Conservation (phyloP, 257 asterid species). For the Eucommia ulmoides region DNA sequence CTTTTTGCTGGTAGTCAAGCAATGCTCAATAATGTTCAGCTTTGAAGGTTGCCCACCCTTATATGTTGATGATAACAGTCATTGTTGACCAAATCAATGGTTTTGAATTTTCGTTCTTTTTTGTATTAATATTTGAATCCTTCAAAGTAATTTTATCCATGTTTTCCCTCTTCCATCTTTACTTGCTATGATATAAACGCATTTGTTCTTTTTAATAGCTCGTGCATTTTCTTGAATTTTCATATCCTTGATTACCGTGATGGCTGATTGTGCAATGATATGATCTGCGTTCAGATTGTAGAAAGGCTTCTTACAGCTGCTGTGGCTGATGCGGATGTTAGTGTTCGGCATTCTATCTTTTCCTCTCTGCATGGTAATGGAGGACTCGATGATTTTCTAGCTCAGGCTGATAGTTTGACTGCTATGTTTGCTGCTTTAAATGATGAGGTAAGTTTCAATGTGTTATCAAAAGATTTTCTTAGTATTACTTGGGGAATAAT, state of each 20-base stretch:
- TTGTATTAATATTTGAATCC: too few relatives aligned
- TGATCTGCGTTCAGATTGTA: too few relatives aligned
- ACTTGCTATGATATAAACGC: too few relatives aligned
- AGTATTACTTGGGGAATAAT: too few relatives aligned
- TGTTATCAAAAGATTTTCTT: not conserved
- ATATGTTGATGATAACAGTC: too few relatives aligned
- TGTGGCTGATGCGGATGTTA: slow-evolving; percentile 92
- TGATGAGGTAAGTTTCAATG: slow-evolving; percentile 65
- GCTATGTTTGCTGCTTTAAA: slow-evolving; percentile 95
- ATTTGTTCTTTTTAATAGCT: too few relatives aligned
- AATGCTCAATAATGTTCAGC: too few relatives aligned
- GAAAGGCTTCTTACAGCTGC: slow-evolving; percentile 88
- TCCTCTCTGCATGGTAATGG: slow-evolving; percentile 65
- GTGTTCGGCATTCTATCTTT: slow-evolving; percentile 80
- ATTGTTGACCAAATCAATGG: too few relatives aligned
- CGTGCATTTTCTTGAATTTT: too few relatives aligned
- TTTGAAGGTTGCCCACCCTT: too few relatives aligned
- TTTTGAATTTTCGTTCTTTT: too few relatives aligned
- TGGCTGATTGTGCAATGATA: slow-evolving; percentile 1
- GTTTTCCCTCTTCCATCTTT: not conserved
- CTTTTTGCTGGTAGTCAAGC: too few relatives aligned
- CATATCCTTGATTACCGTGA: slow-evolving; percentile 6
- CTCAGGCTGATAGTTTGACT: slow-evolving; percentile 95
- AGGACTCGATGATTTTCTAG: slow-evolving; percentile 84
- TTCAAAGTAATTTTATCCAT: not conserved